phyloP scores from a whole-genome alignment of 2,329 filamentous ascomycete species.

The Ceratocystis cubensis region DNA sequence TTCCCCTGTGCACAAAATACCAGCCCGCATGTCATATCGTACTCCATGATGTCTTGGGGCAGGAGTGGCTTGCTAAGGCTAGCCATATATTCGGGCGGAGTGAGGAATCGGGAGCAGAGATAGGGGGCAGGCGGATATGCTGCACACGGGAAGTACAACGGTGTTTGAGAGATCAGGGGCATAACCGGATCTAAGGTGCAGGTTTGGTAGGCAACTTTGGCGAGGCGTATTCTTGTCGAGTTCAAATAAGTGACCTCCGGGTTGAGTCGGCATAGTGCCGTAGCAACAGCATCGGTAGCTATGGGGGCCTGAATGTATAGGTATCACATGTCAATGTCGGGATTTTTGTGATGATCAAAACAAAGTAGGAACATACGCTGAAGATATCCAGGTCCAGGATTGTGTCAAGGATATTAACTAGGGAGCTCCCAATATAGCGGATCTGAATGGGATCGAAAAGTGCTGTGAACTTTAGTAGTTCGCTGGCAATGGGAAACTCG shows the following conservation, averaged over 20 bases:
- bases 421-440: constrained; percentile 36
- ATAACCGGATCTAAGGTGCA: constrained; percentile 42
- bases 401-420: constrained; percentile 35
- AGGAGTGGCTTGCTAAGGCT: constrained; percentile 46
- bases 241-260: constrained; percentile 55
- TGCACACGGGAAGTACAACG: constrained; percentile 51
- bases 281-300: constrained; percentile 35
- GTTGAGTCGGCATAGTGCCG: constrained; percentile 53
- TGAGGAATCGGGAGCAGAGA: constrained; percentile 36
- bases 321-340: constrained; percentile 3
- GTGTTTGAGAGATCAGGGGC: constrained; percentile 49
- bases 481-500: constrained; percentile 24
- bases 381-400: constrained; percentile 32
- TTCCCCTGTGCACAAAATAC: constrained; percentile 48
- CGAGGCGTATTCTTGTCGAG: constrained; percentile 45
- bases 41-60: constrained; percentile 47
- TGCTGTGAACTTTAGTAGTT: constrained; percentile 35
- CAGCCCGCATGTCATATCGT: constrained; percentile 53
- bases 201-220: constrained; percentile 46
- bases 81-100: constrained; percentile 46
- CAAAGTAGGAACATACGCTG: constrained; percentile 29
- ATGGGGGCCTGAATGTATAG: constrained; percentile 32
- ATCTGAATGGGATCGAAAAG: constrained; percentile 41
- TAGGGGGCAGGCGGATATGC: constrained; percentile 25
- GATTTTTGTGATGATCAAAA: background rate